Evolutionary conservation across 129 eudicot genomes (phyloP), one percentile per base, ranked within the genome.

Genomic region (Lactuca saligna): DNA sequence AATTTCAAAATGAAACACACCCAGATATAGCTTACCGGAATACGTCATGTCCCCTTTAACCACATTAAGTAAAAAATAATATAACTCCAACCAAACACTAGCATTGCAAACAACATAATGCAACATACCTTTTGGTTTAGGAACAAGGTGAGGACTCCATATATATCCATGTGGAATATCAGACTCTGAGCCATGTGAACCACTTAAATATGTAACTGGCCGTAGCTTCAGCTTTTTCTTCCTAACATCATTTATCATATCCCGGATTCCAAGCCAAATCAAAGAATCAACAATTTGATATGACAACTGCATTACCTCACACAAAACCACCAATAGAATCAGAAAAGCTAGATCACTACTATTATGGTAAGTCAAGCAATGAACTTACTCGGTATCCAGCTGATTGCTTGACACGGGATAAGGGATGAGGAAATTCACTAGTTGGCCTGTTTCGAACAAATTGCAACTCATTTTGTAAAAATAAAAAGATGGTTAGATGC

Each of bases 61-160:
- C 29, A 25, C 29, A 25, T 25, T 25, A 25, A 25, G 29, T 25
- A 25, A 25, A 25, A 25, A 25, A 25, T 25, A 25, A 25, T 25
- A 20, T 1, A 20, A 20, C 20, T 20, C 20, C 20, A 20, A 20
- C 20, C 20, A 20, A 20, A 20, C 20, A 20, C 20, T 20, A 20
- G 20, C 20, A 20, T 20, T 20, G 20, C 20, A 20, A 20, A 39
- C 9, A 1, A 1, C 54, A 6, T 65, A 32, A 56, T 32, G 53
- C 3, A 57, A 48, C 54, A 29, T 68, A 94, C 99, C 99, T 94
- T 89, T 94, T 13, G 97, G 97, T 79, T 91, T 91, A 69, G 97
- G 97, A 57, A 88, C 97, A 65, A 91, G 97, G 76, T 91, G 97
- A 73, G 97, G 97, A 71, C 97, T 89, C 99, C 99, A 94, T 15